Evolutionary conservation across 75 land plant genomes (phyloP), one percentile per base, ranked within the genome.

Genomic region (Selaginella tamariscina): DNA sequence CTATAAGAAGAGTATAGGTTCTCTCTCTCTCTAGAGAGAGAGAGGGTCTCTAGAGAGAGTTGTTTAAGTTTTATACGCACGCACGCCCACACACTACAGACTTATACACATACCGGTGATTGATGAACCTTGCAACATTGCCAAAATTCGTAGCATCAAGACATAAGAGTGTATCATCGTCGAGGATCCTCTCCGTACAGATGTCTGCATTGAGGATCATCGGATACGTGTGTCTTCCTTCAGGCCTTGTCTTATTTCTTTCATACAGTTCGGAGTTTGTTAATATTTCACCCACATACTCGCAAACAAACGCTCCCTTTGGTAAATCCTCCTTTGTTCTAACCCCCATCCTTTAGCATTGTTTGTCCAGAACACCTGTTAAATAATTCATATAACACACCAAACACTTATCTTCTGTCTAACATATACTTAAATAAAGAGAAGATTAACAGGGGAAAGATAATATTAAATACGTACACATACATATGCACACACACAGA

Each of bases 91-190:
- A n/a, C n/a, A n/a, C n/a, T 26, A 26, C 22, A 56, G 31, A 20
- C 21, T 22, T 55, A 30, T 26, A 31, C 32, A 64, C 28, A 27
- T 80, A 85, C 98, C 98, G 82, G 54, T 93, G 98, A 65, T 93
- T 93, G 1, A 93, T 81, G 63, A 92, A 92, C 68, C 97, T 66
- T 56, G 95, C 97, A 71, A 88, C 80, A 77, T 92, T 92, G 28
- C 98, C 98, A 77, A 79, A 86, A 63, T 57, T 68, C 13, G 98
- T 89, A 31, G 86, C 96, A 86, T 93, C 98, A 69, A 93, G 72
- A 71, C 98, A 89, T 33, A 93, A 84, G 27, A 87, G 83, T 24
- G 89, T 88, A 60, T 93, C 98, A 76, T 93, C 98, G 69, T 77
- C 77, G 32, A 89, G 73, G 56, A 79, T 64, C 13, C 73, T 70